Evolutionary conservation across 805 yeast genomes (phyloP).

Genomic region (Sugiyamaella lignohabitans): DNA sequence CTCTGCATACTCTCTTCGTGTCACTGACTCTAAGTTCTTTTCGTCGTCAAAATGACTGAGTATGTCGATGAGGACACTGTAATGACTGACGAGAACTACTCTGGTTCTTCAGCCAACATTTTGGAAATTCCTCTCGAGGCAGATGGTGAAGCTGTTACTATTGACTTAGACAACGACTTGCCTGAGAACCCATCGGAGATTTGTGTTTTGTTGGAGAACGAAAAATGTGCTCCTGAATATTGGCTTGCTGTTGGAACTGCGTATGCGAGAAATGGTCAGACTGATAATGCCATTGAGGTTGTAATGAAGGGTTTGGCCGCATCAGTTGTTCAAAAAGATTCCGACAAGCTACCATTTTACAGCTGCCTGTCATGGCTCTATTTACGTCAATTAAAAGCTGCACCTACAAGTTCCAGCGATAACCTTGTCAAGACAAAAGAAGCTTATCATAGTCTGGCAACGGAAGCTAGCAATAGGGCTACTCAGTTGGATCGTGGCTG

Average conservation of each 20-base stretch:
- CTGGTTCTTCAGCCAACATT: constrained; percentile 27
- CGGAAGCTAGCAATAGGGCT: constrained; percentile 43
- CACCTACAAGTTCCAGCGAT: constrained; percentile 20
- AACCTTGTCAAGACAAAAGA: constrained; percentile 22
- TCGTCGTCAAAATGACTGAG: neutral
- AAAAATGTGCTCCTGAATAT: constrained; percentile 64
- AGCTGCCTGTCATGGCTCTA: constrained; percentile 69
- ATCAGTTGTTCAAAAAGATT: constrained; percentile 17
- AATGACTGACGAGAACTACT: constrained; percentile 7
- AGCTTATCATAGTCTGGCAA: constrained; percentile 36
- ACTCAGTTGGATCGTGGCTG: constrained; percentile 40
- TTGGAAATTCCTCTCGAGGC: constrained; percentile 66
- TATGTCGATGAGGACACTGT: constrained; percentile 8
- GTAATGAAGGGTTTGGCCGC: constrained; percentile 51
- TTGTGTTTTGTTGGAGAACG: constrained; percentile 70
- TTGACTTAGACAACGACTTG: constrained; percentile 72
- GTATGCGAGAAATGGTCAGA: constrained; percentile 56
- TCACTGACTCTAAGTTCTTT: no score
- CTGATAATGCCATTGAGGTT: constrained; percentile 58
- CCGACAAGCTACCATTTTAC: constrained; percentile 48
- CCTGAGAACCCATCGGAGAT: constrained; percentile 88
- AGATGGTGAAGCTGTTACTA: constrained; percentile 77
- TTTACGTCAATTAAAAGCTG: constrained; percentile 28
- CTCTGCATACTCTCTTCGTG: no score
- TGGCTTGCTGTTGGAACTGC: constrained; percentile 85